Evolutionary conservation across 805 yeast species (phyloP), one percentile per base, ranked within the genome.

Genomic region (Metschnikowia gelsemii): DNA sequence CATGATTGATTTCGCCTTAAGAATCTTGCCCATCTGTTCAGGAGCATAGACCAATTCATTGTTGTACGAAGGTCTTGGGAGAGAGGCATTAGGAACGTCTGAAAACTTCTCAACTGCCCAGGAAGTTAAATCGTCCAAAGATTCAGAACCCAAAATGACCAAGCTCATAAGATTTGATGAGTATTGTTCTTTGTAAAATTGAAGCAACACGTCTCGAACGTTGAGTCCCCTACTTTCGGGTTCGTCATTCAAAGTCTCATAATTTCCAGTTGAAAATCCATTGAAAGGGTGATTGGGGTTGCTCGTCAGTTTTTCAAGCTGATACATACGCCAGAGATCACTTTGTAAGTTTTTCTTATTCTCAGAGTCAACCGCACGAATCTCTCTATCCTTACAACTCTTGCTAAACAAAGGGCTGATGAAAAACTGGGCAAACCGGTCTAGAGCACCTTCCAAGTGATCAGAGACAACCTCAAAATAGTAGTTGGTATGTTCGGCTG

Each of bases 331-430:
- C 97, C 98, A 89, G 32, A 66, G 59, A 62, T 91, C 99, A 58
- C 76, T 84, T 62, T 91, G 98, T 38, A 93, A 69, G 60, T 91
- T 91, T 67, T 93, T 91, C 61, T 89, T 91, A 68, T 91, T 88
- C 66, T 91, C 99, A 27, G 96, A 85, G 63, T 91, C 96, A 8
- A 91, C 98, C 1, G 98, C 98, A 49, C 81, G 79, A 54, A 91
- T 85, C 63, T 91, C 99, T 42, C 97, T 75, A 57, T 89, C 96
- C 58, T 88, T 87, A 58, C 96, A 83, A 48, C 79, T 71, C 51
- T 52, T 68, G 49, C 73, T 69, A 56, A 91, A 91, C 52, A 91
- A 68, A 1, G 99, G 99, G 21, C 78, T 62, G 25, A 90, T 84
- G 69, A 91, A 91, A 59, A 91, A 91, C 61, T 91, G 98, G 4